Base-by-base conservation (phyloP, 2,329 filamentous ascomycete genomes). In the Apiospora saccharicola region DNA sequence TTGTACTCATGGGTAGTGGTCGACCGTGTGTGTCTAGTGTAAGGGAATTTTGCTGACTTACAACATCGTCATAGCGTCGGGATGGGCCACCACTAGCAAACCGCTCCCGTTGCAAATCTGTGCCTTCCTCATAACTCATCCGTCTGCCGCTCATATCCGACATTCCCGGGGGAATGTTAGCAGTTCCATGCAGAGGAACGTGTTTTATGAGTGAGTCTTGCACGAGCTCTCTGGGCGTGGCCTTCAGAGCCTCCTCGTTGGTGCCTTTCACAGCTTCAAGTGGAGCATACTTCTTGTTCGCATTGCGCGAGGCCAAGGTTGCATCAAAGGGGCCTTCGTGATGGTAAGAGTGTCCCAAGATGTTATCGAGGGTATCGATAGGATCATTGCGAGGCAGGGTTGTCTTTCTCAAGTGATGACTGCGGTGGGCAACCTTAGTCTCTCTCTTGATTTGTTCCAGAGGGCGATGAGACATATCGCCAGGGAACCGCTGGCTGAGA, bases 301-400 rank as follows among this genome's bases (percentile, higher is more conserved):
- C 86, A 83, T 98, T 98, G 68, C 94, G 89, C 16, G 93, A 90
- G 1, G 92, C 86, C 70, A 94, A 86, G 2, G 94, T 92, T 13
- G 95, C 94, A 80, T 98, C 96, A 77, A 93, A 98, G 0, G 96
- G 96, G 0, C 96, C 95, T 75, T 92, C 94, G 78, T 98, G 96
- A 81, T 98, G 96, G 82, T 97, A 98, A 2, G 87, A 83, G 24
- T 87, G 87, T 69, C 89, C 88, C 53, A 87, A 81, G 3, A 88
- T 85, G 70, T 85, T 87, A 79, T 98, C 96, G 1, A 98, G 89
- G 6, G 86, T 85, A 80, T 98, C 96, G 78, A 98, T 96, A 12
- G 87, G 86, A 81, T 98, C 95, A 1, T 94, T 89, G 37, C 91
- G 89, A 22, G 92, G 87, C 77, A 91, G 86, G 78, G 87, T 89